phyloP scores from a whole-genome alignment of 768 basidiomycete genomes.

The Lenzites betulinus region DNA sequence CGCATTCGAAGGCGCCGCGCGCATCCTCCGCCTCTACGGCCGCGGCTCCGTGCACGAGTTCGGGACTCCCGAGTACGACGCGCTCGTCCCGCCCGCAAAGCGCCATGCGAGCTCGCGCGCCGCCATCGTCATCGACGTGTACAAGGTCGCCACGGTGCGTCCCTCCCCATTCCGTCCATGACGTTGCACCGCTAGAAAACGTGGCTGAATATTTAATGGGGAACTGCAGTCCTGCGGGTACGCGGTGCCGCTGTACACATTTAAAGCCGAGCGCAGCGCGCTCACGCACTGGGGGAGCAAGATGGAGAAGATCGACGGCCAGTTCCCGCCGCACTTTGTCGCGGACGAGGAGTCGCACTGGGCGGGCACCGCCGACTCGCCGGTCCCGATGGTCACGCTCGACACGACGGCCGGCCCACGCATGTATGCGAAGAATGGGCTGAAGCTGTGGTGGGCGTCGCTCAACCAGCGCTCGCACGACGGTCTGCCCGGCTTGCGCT shows the following conservation, averaged over 20 bases:
- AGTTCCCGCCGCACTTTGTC: conserved; percentile 14
- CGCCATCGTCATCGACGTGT: conserved; percentile 58
- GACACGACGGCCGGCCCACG: neutral
- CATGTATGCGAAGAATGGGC: conserved; percentile 35
- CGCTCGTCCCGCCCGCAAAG: conserved; percentile 44
- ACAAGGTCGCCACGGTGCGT: conserved; percentile 52
- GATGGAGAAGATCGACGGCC: conserved; percentile 46
- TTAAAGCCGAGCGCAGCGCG: conserved; percentile 52
- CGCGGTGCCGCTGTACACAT: conserved; percentile 60
- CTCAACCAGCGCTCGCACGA: conserved; percentile 56
- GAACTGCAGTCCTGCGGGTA: conserved; percentile 66
- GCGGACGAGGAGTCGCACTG: neutral
- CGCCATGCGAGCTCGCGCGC: conserved; percentile 60
- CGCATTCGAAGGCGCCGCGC: conserved; percentile 59
- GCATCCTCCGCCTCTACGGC: conserved; percentile 58
- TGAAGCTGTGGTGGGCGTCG: conserved; percentile 55
- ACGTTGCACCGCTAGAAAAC: too few species aligned
- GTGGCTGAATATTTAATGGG: too few species aligned
- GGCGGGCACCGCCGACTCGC: neutral
- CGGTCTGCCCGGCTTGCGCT: conserved; percentile 51
- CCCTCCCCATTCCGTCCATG: too few species aligned
- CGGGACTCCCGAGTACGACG: conserved; percentile 61
- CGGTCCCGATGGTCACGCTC: conserved; percentile 23
- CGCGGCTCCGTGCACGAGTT: conserved; percentile 61
- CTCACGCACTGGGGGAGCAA: conserved; percentile 49